Conservation (phyloP, 2,329 filamentous ascomycete species). For the Colletotrichum liriopes region DNA sequence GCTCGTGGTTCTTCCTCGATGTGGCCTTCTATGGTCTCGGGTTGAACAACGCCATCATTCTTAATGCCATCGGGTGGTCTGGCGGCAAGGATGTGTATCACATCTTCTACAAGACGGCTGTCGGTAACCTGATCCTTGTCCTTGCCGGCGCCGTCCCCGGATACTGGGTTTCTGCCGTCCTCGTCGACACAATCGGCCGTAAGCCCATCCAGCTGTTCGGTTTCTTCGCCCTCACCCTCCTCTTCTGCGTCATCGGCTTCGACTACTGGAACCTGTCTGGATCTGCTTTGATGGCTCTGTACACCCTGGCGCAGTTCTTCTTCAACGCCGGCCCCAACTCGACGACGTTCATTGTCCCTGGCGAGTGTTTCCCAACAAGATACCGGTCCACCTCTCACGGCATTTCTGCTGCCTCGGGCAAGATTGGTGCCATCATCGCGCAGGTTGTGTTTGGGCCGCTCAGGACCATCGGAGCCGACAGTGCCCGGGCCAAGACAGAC, state of each 20-base stretch:
- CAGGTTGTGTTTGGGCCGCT: slow-evolving; percentile 63
- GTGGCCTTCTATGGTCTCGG: slow-evolving; percentile 78
- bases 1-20: slow-evolving; percentile 85
- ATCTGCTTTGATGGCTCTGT: slow-evolving; percentile 31
- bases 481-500: slow-evolving; percentile 56
- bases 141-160: slow-evolving; percentile 85
- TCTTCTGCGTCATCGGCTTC: slow-evolving; percentile 66
- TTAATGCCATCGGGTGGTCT: slow-evolving; percentile 80
- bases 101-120: slow-evolving; percentile 80
- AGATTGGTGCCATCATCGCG: slow-evolving; percentile 70
- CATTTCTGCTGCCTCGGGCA: slow-evolving; percentile 73
- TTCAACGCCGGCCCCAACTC: slow-evolving; percentile 67
- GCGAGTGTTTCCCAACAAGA: slow-evolving; percentile 75
- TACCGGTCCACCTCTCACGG: slow-evolving; percentile 76
- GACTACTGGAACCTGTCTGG: slow-evolving; percentile 56
- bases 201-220: slow-evolving; percentile 79
- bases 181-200: slow-evolving; percentile 81
- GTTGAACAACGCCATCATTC: slow-evolving; percentile 82
- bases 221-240: slow-evolving; percentile 61
- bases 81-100: slow-evolving; percentile 73
- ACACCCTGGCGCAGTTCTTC: slow-evolving; percentile 31
- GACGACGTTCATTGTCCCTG: slow-evolving; percentile 75
- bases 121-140: slow-evolving; percentile 85
- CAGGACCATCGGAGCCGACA: slow-evolving; percentile 59
- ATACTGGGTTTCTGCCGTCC: slow-evolving; percentile 85